These are phyloP conservation scores for Aschersonia sp. DNA, from an alignment of 2,329 filamentous ascomycete genomes.

Conservation along the genomic window DNA sequence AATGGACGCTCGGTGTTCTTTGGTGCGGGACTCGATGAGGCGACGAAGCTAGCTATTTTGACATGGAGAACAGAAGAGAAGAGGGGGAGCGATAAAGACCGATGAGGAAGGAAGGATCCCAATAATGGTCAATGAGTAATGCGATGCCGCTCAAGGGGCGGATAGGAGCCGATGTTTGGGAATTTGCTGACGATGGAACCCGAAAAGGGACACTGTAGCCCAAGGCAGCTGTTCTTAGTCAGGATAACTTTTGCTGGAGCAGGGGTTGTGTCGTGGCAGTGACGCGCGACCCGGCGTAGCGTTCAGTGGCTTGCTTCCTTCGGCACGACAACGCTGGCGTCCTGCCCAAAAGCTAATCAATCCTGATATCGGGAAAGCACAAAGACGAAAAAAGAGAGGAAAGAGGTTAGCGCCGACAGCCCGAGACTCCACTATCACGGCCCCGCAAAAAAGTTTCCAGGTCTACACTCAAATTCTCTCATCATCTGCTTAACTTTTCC, in stretches of 20 bases:
- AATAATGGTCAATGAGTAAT: too few relatives aligned
- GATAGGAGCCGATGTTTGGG: not conserved
- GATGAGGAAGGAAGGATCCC: too few relatives aligned
- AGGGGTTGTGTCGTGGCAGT: not conserved
- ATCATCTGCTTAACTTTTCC: conserved; percentile 7
- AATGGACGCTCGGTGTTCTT: too few relatives aligned
- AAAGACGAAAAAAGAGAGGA: not conserved
- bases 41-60: too few relatives aligned
- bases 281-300: too few relatives aligned
- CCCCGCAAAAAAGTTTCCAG: not conserved
- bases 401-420: not conserved
- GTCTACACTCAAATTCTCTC: not conserved
- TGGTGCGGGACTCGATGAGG: too few relatives aligned
- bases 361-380: not conserved
- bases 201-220: conserved; percentile 3
- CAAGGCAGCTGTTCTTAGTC: conserved; percentile 6
- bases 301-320: too few relatives aligned
- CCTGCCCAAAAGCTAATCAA: too few relatives aligned
- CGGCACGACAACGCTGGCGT: too few relatives aligned
- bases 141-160: conserved; percentile 2
- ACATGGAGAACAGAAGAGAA: too few relatives aligned
- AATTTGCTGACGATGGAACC: not conserved
- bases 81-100: too few relatives aligned
- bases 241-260: conserved; percentile 1
- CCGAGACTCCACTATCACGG: not conserved